A percentile compares a stretch with the other conserved stretches of the same genome.
Conservation (phyloP, 108 stramenopile genomes). For the Nitzschia putrida region DNA sequence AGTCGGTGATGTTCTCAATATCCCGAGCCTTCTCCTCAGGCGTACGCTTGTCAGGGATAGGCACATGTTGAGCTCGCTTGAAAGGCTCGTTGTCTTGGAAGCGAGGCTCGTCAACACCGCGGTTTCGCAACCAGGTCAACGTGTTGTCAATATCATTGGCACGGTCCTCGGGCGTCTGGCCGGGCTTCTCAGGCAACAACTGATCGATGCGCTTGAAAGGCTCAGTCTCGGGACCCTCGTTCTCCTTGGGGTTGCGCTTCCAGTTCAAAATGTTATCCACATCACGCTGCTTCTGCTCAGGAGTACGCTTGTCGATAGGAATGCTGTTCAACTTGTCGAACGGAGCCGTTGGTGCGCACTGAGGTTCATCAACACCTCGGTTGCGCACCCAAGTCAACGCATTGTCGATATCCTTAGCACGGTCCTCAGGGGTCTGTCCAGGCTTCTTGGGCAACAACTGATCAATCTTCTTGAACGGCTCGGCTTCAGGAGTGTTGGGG, state of each 20-base stretch:
- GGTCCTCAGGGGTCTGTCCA: slow-evolving; percentile 17
- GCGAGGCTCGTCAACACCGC: slow-evolving; percentile 6
- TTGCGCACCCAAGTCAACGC: slow-evolving; percentile 25
- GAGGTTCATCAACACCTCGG: not conserved
- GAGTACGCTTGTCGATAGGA: slow-evolving; percentile 12
- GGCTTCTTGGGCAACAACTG: slow-evolving; percentile 17
- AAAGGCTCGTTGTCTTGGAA: not conserved
- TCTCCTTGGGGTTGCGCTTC: slow-evolving; percentile 8
- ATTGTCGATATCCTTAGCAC: slow-evolving; percentile 8
- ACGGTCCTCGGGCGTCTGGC: slow-evolving; percentile 9
- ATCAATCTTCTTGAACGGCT: slow-evolving; percentile 7
- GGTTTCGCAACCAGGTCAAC: slow-evolving; percentile 36
- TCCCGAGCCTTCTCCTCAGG: slow-evolving; percentile 23
- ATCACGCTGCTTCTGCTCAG: slow-evolving; percentile 12
- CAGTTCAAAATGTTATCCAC: slow-evolving; percentile 24
- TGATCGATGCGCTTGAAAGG: slow-evolving; percentile 24
- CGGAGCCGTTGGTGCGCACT: not conserved
- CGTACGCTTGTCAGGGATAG: slow-evolving; percentile 5
- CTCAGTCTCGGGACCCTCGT: slow-evolving; percentile 6
- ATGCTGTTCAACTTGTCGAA: slow-evolving; percentile 16
- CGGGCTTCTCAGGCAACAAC: slow-evolving; percentile 9
- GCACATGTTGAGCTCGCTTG: slow-evolving; percentile 2
- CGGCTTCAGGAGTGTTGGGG: slow-evolving; percentile 2
- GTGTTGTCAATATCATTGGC: slow-evolving; percentile 37
- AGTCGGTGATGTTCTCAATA: slow-evolving; percentile 22